phyloP scores from a whole-genome alignment of 1,284 basidiomycete species.

The Ganoderma lucidum region DNA sequence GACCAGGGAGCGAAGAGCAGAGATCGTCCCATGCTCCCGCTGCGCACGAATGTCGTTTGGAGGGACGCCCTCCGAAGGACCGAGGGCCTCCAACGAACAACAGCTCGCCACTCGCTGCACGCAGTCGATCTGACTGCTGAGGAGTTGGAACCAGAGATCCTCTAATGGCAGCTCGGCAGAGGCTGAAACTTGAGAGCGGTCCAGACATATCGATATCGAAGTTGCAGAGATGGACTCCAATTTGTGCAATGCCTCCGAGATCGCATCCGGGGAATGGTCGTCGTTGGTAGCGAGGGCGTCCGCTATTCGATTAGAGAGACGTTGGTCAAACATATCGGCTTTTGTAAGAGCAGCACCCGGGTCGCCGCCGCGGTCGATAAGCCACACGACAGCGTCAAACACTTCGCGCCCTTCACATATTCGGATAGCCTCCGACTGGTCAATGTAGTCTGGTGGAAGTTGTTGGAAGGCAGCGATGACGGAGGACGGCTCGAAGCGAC shows the following conservation, averaged over 20 bases:
- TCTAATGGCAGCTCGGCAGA: slow-evolving; percentile 66
- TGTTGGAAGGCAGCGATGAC: slow-evolving; percentile 76
- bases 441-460: slow-evolving; percentile 63
- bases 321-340: slow-evolving; percentile 67
- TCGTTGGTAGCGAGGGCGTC: slow-evolving; percentile 46
- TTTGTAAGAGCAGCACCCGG: slow-evolving; percentile 74
- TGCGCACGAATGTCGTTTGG: slow-evolving; percentile 32
- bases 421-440: slow-evolving; percentile 63
- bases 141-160: slow-evolving; percentile 91
- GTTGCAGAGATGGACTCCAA: slow-evolving; percentile 65
- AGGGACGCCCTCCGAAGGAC: slow-evolving; percentile 32
- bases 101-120: slow-evolving; percentile 75
- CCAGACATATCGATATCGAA: slow-evolving; percentile 73
- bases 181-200: slow-evolving; percentile 58
- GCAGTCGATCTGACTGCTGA: slow-evolving; percentile 82
- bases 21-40: slow-evolving; percentile 49
- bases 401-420: slow-evolving; percentile 74
- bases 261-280: slow-evolving; percentile 40
- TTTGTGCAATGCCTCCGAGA: slow-evolving; percentile 45
- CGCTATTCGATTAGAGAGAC: slow-evolving; percentile 60
- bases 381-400: slow-evolving; percentile 88
- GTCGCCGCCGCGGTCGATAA: slow-evolving; percentile 70
- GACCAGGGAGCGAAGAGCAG: slow-evolving; percentile 75
- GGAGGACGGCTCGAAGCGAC: slow-evolving; percentile 69
- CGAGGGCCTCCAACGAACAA: slow-evolving; percentile 41